Evolutionary conservation across 331 rosid species (phyloP), one percentile per base, ranked within the genome.

Genomic region (Ulmus americana): DNA sequence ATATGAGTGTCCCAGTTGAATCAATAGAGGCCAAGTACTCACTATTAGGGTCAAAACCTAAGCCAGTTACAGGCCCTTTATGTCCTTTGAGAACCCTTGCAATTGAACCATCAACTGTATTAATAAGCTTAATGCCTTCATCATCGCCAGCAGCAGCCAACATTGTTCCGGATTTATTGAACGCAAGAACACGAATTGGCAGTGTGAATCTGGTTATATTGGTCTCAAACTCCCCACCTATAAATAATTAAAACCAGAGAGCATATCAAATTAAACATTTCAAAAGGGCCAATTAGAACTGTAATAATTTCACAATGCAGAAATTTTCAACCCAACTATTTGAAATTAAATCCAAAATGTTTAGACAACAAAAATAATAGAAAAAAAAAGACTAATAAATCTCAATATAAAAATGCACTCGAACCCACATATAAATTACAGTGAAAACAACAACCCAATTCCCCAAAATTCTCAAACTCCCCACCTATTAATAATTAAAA

Each of bases 121-220:
- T 94, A 40, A 94, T 82, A 50, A 94, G 98, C 62, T 94, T 94
- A 76, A 94, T 85, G 20, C 98, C 95, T 53, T 89, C 97, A 48
- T 94, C 98, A 61, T 94, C 98, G 42, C 98, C 98, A 40, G 97
- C 97, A 0, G 98, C 97, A 8, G 95, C 97, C 65, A 94, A 77
- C 76, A 87, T 77, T 46, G 97, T 89, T 55, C 97, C 97, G 13
- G 95, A 87, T 70, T 83, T 85, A 75, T 94, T 94, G 63, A 94
- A 94, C 3, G 91, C 88, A 39, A 94, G 79, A 38, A 81, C 74
- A 5, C 97, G 95, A 67, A 89, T 81, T 51, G 98, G 98, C 73
- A 94, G 81, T 18, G 95, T 89, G 67, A 94, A 94, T 72, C 98
- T 74, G 8, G 98, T 89, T 12, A 94, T 83, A 77, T 94, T 94